phyloP scores from a whole-genome alignment of 352 stramenopile genomes.

The Phytopythium sindhum region DNA sequence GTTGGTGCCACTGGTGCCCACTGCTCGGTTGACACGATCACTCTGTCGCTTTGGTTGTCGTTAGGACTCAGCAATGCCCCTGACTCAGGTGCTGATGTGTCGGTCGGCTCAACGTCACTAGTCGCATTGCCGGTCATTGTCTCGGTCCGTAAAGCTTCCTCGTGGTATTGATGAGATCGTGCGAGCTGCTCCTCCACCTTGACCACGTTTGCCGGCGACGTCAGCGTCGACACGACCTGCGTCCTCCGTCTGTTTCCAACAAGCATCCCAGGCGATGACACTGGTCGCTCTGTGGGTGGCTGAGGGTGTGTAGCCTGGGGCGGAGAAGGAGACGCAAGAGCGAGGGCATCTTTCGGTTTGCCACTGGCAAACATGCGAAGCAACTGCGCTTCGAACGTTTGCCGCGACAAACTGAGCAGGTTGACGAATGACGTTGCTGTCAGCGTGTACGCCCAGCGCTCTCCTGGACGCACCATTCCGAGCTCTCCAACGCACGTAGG shows the following conservation, averaged over 20 bases:
- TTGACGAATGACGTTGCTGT: conserved; percentile 18
- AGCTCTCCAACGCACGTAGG: conserved; percentile 39
- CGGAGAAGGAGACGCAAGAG: conserved; percentile 6
- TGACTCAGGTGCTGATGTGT: neutral
- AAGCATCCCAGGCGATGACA: conserved; percentile 9
- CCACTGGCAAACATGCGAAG: conserved; percentile 32
- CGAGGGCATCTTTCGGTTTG: conserved; percentile 22
- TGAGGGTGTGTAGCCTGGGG: conserved; percentile 15
- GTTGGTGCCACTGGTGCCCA: neutral
- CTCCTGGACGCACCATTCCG: conserved; percentile 37
- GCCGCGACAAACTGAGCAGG: conserved; percentile 23
- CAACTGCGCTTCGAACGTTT: conserved; percentile 39
- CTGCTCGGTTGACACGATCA: neutral
- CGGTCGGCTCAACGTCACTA: neutral
- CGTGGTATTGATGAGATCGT: conserved; percentile 24
- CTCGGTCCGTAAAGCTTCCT: conserved; percentile 7
- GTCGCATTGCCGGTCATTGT: too few relatives aligned
- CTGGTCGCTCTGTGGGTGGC: conserved; percentile 35
- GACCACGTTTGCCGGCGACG: conserved; percentile 23
- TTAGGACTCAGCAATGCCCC: too few relatives aligned
- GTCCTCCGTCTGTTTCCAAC: neutral
- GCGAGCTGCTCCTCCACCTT: conserved; percentile 25
- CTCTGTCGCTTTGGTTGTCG: neutral
- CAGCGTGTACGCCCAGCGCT: conserved; percentile 37
- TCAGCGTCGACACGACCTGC: conserved; percentile 10